These are phyloP conservation scores for Aspergillus piperis DNA, from an alignment of 2,329 filamentous ascomycete genomes.

Conservation along the genomic window DNA sequence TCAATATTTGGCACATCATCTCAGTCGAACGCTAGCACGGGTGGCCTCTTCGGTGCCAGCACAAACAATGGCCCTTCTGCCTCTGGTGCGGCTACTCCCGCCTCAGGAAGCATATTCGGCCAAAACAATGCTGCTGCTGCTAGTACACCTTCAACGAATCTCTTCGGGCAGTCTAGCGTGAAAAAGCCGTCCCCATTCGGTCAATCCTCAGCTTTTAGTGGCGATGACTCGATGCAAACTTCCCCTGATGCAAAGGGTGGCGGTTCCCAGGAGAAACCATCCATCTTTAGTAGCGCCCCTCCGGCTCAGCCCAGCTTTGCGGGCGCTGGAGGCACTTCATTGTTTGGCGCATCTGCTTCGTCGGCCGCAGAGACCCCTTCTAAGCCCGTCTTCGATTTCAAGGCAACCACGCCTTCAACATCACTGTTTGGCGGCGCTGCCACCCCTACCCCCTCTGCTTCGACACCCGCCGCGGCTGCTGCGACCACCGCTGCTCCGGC, in stretches of 20 bases:
- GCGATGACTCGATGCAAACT: slow-evolving; percentile 36
- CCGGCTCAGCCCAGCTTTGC: slow-evolving; percentile 21
- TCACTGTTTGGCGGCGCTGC: slow-evolving; percentile 32
- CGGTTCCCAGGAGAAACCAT: slow-evolving; percentile 20
- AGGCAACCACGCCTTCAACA: slow-evolving; percentile 21
- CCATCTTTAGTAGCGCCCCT: slow-evolving; percentile 25
- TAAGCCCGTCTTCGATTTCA: slow-evolving; percentile 27
- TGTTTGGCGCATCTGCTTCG: slow-evolving; percentile 24
- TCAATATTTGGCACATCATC: slow-evolving; percentile 24
- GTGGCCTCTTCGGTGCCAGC: slow-evolving; percentile 21
- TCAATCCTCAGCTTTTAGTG: slow-evolving; percentile 25
- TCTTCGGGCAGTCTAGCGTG: slow-evolving; percentile 27
- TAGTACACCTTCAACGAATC: slow-evolving; percentile 18
- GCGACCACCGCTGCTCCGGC: slow-evolving; percentile 13
- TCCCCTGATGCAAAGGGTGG: slow-evolving; percentile 33
- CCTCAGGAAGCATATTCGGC: slow-evolving; percentile 26
- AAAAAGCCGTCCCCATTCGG: slow-evolving; percentile 29
- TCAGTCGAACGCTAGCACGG: slow-evolving; percentile 17
- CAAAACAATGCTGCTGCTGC: slow-evolving; percentile 19
- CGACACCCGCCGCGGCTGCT: slow-evolving; percentile 15
- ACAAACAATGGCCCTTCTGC: slow-evolving; percentile 15
- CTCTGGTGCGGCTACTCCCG: slow-evolving; percentile 20
- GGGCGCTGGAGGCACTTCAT: slow-evolving; percentile 15
- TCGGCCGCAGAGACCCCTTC: slow-evolving; percentile 22
- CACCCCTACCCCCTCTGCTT: slow-evolving; percentile 18